Evolutionary conservation across 2,329 filamentous ascomycete genomes (phyloP).

Genomic region (Sarocladiaceae sp.): DNA sequence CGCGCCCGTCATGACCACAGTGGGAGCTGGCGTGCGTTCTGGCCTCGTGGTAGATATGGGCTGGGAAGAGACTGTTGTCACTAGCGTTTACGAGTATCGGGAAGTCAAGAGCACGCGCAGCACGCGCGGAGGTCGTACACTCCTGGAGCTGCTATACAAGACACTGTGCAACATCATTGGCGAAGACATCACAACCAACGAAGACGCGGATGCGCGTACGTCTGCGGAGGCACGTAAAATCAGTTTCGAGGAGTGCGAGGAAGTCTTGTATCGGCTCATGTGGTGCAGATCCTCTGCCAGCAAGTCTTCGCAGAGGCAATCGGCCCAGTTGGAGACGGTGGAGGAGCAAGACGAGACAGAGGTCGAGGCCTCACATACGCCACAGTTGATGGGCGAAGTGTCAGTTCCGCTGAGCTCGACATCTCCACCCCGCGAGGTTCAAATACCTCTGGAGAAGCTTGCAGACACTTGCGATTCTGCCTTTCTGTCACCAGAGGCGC

Average conservation of each 20-base stretch:
- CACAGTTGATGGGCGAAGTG: slow-evolving; percentile 18
- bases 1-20: slow-evolving; percentile 63
- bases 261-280: slow-evolving; percentile 65
- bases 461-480: slow-evolving; percentile 68
- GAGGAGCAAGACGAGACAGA: slow-evolving; percentile 52
- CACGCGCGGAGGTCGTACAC: slow-evolving; percentile 64
- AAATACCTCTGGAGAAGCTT: slow-evolving; percentile 63
- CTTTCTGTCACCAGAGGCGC: slow-evolving; percentile 57
- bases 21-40: slow-evolving; percentile 79
- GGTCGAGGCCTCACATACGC: slow-evolving; percentile 17
- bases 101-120: slow-evolving; percentile 68
- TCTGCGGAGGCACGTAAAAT: slow-evolving; percentile 30
- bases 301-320: slow-evolving; percentile 29
- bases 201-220: not conserved
- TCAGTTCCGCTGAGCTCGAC: slow-evolving; percentile 37
- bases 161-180: slow-evolving; percentile 38
- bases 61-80: slow-evolving; percentile 84
- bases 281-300: slow-evolving; percentile 57
- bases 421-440: slow-evolving; percentile 46
- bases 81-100: slow-evolving; percentile 83
- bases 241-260: slow-evolving; percentile 75
- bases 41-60: slow-evolving; percentile 84
- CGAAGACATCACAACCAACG: not conserved
- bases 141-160: slow-evolving; percentile 64
- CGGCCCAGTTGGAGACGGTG: slow-evolving; percentile 38